Conservation (phyloP, 2,329 filamentous ascomycete species). For the Fonsecaea pedrosoi region DNA sequence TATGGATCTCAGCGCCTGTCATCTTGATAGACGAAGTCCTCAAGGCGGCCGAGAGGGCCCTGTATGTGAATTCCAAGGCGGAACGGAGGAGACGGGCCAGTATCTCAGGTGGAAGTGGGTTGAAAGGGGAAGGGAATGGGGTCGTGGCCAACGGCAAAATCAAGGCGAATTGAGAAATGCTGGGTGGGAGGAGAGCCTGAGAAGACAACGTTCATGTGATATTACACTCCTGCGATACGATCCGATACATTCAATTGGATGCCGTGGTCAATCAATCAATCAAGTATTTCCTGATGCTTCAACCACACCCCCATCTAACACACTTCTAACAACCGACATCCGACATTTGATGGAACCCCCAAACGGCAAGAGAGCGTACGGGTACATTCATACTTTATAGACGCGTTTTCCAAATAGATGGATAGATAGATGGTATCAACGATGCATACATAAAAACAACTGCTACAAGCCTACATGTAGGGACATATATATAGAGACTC, state of each 20-base stretch:
- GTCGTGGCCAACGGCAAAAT: constrained; percentile 39
- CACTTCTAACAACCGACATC: too few species aligned
- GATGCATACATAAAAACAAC: too few species aligned
- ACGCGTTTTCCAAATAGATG: background rate
- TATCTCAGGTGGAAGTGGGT: constrained; percentile 1
- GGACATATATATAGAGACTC: too few species aligned
- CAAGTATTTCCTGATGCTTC: too few species aligned
- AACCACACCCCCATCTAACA: too few species aligned
- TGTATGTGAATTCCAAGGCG: constrained; percentile 55
- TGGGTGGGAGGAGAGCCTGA: background rate
- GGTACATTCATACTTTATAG: background rate
- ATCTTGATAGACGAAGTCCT: constrained; percentile 85
- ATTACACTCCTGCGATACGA: background rate
- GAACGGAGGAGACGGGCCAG: constrained; percentile 15
- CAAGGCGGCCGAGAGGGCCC: constrained; percentile 75
- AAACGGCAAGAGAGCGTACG: background rate
- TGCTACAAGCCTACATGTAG: too few species aligned
- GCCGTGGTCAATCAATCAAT: background rate
- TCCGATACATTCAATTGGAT: background rate
- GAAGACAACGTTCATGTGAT: background rate
- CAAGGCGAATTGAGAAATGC: constrained; percentile 34
- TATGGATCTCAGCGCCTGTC: constrained; percentile 87
- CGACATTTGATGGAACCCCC: too few species aligned
- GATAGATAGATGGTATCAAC: background rate
- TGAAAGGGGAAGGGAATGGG: constrained; percentile 23